Evolutionary conservation across 2,329 filamentous ascomycete genomes (phyloP), one percentile per base, ranked within the genome.

Genomic region (Pseudogymnoascus sp.): DNA sequence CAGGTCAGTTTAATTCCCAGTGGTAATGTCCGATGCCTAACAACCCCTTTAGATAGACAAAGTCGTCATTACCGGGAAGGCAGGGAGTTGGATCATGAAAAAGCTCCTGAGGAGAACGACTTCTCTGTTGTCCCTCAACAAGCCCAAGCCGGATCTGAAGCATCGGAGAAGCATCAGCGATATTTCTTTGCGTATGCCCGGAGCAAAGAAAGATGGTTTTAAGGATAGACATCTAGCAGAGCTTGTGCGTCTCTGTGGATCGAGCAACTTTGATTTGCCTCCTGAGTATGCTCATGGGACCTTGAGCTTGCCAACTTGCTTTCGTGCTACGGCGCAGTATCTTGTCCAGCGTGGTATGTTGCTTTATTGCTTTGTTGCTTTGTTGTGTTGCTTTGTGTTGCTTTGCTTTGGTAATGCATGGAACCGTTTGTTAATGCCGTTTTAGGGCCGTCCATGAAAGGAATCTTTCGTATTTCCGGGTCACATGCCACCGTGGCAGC

Each of bases 271-370:
- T 58, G 83, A 85, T 67, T 75, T 89, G 7, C 85, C 86, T 0
- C 67, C 76, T 2, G 84, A 86, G 61, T 83, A 87, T 67, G 77
- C 84, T 3, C 80, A 84, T 1, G 78, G 80, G 16, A 80, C 81
- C 23, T 73, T 89, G 25, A 74, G 82, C 16, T 74, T 89, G 31
- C 87, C 87, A 7, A 88, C 86, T 3, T 88, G 86, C 66, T 78
- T 89, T 59, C 83, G 86, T 49, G 86, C 87, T 8, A 85, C 83
- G 7, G 85, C 83, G n/a, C 83, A 88, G 66, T 81, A 85, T 70
- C 78, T 89, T 8, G 77, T 85, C 2, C 82, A 87, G 58, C 75
- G 88, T 71, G 82, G 83, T 84, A 69, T 69, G 77, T 63, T n/a
- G 16, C 14, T n/a, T 37, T n/a, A 33, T 12, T 33, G 31, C 31